Percentiles rank a stretch among this genome's conserved stretches.
Evolutionary conservation across 768 basidiomycete genomes (phyloP).

Genomic region (Termitomyces bulborhizus): DNA sequence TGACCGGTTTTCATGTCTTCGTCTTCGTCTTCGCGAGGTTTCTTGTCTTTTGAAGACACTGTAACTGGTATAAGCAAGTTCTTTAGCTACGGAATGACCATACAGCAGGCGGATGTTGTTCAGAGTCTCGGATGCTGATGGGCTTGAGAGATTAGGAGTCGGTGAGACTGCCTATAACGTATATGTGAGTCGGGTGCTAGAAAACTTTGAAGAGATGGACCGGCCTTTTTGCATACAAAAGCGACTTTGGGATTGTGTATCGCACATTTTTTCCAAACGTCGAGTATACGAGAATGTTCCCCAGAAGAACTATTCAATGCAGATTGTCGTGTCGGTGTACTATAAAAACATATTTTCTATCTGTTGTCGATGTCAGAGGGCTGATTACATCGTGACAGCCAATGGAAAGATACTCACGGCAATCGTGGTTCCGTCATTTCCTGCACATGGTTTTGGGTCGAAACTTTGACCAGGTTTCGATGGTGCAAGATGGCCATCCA

Average conservation of each 20-base stretch:
- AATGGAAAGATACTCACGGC: constrained; percentile 41
- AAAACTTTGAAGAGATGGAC: background rate
- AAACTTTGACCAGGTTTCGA: constrained; percentile 62
- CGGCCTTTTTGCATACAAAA: constrained; percentile 89
- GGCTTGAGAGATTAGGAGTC: constrained; percentile 77
- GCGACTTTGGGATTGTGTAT: constrained; percentile 87
- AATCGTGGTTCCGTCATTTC: constrained; percentile 91
- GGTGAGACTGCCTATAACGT: constrained; percentile 57
- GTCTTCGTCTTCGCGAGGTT: constrained; percentile 13
- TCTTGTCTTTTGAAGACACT: constrained; percentile 25
- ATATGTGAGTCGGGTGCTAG: background rate
- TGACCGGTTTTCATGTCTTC: constrained; percentile 24
- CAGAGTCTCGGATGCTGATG: constrained; percentile 54
- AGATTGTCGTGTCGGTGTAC: constrained; percentile 81
- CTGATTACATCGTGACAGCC: background rate
- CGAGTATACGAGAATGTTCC: constrained; percentile 87
- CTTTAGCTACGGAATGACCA: constrained; percentile 72
- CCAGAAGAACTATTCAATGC: constrained; percentile 82
- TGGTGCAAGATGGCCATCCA: constrained; percentile 68
- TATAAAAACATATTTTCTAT: constrained; percentile 96
- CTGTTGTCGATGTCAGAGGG: constrained; percentile 31
- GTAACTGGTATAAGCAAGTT: constrained; percentile 53
- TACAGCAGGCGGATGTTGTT: constrained; percentile 80
- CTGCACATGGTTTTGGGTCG: constrained; percentile 87
- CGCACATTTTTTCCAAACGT: constrained; percentile 89